Evolutionary conservation across 148 eudicot genomes (phyloP).

Genomic region (Nepenthes mirabilis): DNA sequence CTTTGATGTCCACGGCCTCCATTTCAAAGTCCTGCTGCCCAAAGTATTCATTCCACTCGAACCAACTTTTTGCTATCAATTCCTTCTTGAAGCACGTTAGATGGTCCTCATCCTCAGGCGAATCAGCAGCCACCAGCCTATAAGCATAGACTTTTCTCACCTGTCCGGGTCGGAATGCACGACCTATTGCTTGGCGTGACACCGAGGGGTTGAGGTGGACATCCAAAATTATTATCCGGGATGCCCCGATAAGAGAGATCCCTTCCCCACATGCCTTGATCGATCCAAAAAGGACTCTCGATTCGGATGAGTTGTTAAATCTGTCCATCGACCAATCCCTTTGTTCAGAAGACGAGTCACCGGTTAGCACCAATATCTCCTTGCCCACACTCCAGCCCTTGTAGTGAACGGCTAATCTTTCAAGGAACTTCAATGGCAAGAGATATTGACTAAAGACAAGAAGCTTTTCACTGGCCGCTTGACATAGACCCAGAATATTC

Average conservation of each 20-base stretch:
- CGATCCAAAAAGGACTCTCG: slow-evolving; percentile 79
- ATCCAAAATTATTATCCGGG: slow-evolving; percentile 75
- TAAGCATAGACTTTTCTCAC: slow-evolving; percentile 56
- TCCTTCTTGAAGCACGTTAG: slow-evolving; percentile 68
- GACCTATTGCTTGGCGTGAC: slow-evolving; percentile 91
- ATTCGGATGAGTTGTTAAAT: slow-evolving; percentile 64
- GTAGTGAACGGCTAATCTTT: slow-evolving; percentile 28
- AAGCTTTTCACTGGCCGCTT: slow-evolving; percentile 61
- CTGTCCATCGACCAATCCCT: slow-evolving; percentile 68
- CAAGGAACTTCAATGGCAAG: slow-evolving; percentile 66
- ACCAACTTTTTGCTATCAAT: slow-evolving; percentile 84
- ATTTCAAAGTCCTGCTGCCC: slow-evolving; percentile 42
- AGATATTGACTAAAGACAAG: slow-evolving; percentile 75
- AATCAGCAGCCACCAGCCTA: slow-evolving; percentile 60
- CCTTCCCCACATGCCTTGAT: slow-evolving; percentile 97
- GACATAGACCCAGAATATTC: slow-evolving; percentile 53
- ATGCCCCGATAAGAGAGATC: slow-evolving; percentile 90
- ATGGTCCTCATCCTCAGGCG: slow-evolving; percentile 86
- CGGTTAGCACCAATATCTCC: slow-evolving; percentile 65
- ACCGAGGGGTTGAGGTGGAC: slow-evolving; percentile 82
- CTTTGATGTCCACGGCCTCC: slow-evolving; percentile 34
- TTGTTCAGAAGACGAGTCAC: slow-evolving; percentile 43
- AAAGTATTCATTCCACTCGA: slow-evolving; percentile 63
- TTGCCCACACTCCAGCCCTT: slow-evolving; percentile 55
- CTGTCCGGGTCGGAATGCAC: slow-evolving; percentile 93